phyloP scores from a whole-genome alignment of 345 rosid species.

The Pistacia atlantica region DNA sequence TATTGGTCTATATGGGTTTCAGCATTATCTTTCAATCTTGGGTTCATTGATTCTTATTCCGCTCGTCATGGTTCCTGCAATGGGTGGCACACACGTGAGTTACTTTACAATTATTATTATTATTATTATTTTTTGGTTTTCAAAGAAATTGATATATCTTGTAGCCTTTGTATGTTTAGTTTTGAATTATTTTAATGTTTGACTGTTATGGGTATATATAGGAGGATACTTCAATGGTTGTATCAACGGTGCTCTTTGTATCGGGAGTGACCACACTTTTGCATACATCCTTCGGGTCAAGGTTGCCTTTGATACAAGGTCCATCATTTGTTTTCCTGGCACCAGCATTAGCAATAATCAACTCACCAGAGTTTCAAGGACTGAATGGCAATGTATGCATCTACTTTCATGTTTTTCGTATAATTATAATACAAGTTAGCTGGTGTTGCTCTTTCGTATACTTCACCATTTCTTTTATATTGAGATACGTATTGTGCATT shows the following conservation, averaged over 20 bases:
- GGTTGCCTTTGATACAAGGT: slow-evolving; percentile 96
- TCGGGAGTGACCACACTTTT: slow-evolving; percentile 86
- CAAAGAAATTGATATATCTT: not conserved
- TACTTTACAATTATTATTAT: not conserved
- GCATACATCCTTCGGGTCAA: slow-evolving; percentile 87
- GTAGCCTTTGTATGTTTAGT: not conserved
- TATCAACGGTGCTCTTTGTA: slow-evolving; percentile 86
- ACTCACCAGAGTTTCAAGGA: slow-evolving; percentile 88
- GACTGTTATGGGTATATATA: slow-evolving; percentile 57
- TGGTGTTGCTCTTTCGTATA: not conserved
- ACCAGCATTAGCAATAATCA: slow-evolving; percentile 83
- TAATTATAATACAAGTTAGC: not conserved
- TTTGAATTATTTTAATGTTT: slow-evolving; percentile 29
- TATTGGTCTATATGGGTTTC: slow-evolving; percentile 90
- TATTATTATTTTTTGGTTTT: not conserved
- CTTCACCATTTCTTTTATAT: not conserved
- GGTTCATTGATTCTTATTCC: slow-evolving; percentile 94
- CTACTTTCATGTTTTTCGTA: slow-evolving; percentile 2
- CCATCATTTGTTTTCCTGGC: slow-evolving; percentile 93
- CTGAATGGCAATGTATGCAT: slow-evolving; percentile 84
- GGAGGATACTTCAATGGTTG: slow-evolving; percentile 88
- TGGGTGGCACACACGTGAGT: slow-evolving; percentile 96
- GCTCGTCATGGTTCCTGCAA: slow-evolving; percentile 92
- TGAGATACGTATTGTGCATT: not conserved
- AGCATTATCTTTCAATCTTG: slow-evolving; percentile 87